Conservation (phyloP, 2,329 filamentous ascomycete genomes). For the Claviceps sp. region DNA sequence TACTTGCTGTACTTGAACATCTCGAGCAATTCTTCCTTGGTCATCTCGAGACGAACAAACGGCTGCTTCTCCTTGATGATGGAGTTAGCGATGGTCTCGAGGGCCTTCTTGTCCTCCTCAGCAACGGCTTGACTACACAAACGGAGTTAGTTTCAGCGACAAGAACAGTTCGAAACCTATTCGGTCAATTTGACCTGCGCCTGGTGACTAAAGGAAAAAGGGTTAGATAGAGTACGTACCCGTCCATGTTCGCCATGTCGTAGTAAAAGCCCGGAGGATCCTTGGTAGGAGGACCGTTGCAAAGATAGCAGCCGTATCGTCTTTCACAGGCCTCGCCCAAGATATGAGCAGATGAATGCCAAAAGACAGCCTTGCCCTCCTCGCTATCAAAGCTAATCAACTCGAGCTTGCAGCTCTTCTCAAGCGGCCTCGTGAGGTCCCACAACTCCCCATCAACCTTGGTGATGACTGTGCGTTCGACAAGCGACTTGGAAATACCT, state of each 20-base stretch:
- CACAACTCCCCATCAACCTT: constrained; percentile 74
- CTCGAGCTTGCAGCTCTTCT: constrained; percentile 74
- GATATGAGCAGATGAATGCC: constrained; percentile 92
- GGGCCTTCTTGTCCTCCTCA: constrained; percentile 69
- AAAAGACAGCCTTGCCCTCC: constrained; percentile 78
- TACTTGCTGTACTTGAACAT: constrained; percentile 98
- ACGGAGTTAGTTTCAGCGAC: constrained; percentile 4
- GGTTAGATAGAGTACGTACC: constrained; percentile 11
- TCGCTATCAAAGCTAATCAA: constrained; percentile 63
- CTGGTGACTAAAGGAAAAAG: neutral
- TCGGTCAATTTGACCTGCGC: neutral
- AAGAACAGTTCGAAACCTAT: too few species aligned
- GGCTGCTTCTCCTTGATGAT: constrained; percentile 95
- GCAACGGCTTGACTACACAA: constrained; percentile 55
- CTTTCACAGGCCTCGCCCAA: constrained; percentile 90
- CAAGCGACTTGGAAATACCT: constrained; percentile 71
- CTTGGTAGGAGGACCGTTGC: constrained; percentile 83
- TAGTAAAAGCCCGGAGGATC: constrained; percentile 79
- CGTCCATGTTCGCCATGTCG: constrained; percentile 61
- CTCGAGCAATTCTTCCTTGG: constrained; percentile 81
- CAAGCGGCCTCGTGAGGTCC: constrained; percentile 84
- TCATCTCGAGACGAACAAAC: constrained; percentile 79
- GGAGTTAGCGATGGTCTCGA: constrained; percentile 67
- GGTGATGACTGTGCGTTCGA: constrained; percentile 77
- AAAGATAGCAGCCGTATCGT: constrained; percentile 81